phyloP scores from a whole-genome alignment of 2,329 filamentous ascomycete species.

The Sarocladiaceae sp. region DNA sequence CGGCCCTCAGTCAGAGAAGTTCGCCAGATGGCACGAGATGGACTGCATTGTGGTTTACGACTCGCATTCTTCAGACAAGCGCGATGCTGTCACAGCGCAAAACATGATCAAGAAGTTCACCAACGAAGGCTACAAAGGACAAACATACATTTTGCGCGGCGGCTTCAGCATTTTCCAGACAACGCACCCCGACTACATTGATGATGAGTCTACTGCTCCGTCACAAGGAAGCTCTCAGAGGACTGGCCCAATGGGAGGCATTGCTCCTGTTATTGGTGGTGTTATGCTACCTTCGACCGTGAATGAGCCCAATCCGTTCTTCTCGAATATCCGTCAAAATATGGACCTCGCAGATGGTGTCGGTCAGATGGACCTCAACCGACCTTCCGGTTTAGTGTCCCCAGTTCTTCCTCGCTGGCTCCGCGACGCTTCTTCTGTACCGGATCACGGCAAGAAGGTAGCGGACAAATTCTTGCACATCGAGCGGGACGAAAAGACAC shows the following conservation, averaged over 20 bases:
- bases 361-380: slow-evolving; percentile 65
- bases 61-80: slow-evolving; percentile 66
- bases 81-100: slow-evolving; percentile 74
- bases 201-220: slow-evolving; percentile 39
- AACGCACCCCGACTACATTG: slow-evolving; percentile 61
- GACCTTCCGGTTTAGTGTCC: slow-evolving; percentile 41
- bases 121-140: slow-evolving; percentile 74
- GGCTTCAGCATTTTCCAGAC: slow-evolving; percentile 74
- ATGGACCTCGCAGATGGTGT: slow-evolving; percentile 93
- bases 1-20: slow-evolving; percentile 64
- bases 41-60: slow-evolving; percentile 87
- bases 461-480: slow-evolving; percentile 81
- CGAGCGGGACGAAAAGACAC: slow-evolving; percentile 78
- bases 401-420: slow-evolving; percentile 73
- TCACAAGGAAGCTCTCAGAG: slow-evolving; percentile 40
- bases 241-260: slow-evolving; percentile 25
- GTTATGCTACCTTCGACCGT: slow-evolving; percentile 72
- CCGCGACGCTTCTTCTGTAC: slow-evolving; percentile 57
- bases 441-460: slow-evolving; percentile 73
- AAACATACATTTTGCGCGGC: slow-evolving; percentile 70
- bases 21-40: slow-evolving; percentile 70
- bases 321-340: slow-evolving; percentile 93
- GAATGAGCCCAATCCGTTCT: slow-evolving; percentile 80
- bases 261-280: slow-evolving; percentile 78
- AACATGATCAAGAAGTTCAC: slow-evolving; percentile 94